Conservation (phyloP, 2,329 filamentous ascomycete genomes). For the Ilyonectria mors-panacis region DNA sequence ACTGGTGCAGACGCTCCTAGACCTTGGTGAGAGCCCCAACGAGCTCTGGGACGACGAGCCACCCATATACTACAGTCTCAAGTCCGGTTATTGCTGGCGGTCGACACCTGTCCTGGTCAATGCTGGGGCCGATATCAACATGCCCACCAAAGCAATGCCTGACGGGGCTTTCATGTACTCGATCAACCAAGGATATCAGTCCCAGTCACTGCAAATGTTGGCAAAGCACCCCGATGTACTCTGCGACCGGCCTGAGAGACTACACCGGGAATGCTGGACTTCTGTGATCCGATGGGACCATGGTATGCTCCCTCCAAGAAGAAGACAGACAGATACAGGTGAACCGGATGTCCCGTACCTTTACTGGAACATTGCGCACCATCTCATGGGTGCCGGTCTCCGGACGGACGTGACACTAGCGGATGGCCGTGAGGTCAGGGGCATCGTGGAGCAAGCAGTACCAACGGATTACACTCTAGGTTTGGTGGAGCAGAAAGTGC, state of each 20-base stretch:
- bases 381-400: constrained; percentile 42
- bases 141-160: constrained; percentile 45
- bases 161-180: constrained; percentile 48
- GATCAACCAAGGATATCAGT: constrained; percentile 45
- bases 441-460: constrained; percentile 42
- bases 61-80: constrained; percentile 47
- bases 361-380: constrained; percentile 46
- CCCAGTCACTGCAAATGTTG: constrained; percentile 46
- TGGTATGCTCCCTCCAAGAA: constrained; percentile 17
- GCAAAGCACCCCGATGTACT: constrained; percentile 43
- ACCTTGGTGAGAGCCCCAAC: constrained; percentile 46
- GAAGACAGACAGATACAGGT: constrained; percentile 11
- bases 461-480: constrained; percentile 39
- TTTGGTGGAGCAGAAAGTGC: constrained; percentile 41
- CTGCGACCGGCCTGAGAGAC: constrained; percentile 35
- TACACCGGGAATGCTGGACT: constrained; percentile 44
- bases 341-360: constrained; percentile 34
- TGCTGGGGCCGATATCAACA: constrained; percentile 44
- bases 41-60: constrained; percentile 45
- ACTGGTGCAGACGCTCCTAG: constrained; percentile 44
- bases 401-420: constrained; percentile 43
- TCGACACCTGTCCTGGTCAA: constrained; percentile 48
- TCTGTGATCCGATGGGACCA: constrained; percentile 39
- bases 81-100: constrained; percentile 46
- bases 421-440: constrained; percentile 40